Evolutionary conservation across 2,329 filamentous ascomycete genomes (phyloP), one percentile per base, ranked within the genome.

Genomic region (Trichoderma harzianum): DNA sequence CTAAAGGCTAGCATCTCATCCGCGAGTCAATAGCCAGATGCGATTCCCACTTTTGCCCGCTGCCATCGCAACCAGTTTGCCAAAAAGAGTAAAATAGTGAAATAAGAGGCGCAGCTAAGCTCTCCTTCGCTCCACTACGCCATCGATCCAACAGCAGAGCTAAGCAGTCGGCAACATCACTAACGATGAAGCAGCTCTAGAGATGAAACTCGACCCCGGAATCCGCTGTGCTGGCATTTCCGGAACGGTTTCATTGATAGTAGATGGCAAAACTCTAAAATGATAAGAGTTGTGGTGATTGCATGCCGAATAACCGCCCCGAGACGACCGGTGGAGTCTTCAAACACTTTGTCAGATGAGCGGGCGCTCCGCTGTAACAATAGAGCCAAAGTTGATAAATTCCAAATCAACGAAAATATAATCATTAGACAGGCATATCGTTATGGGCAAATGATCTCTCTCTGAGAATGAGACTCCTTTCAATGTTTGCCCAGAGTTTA

Each of bases 1-100:
- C 11, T 24, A 10, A 57, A 57, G 24, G 30, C 12, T 57, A 26
- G 12, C 26, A 28, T 26, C 26, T 28, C 24, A 30, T 5, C 4
- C 24, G 26, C 53, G 53, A 57, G 24, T 60, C 57, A 60, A 21
- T 21, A 32, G 8, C 18, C 10, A 34, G 18, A 60, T 32, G 30
- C 58, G 30, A 63, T 63, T 63, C 60, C 60, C 60, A 63, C 60
- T 47, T 63, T 63, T 63, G 60, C 60, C 60, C 60, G 60, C 60
- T 47, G 60, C 7, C 36, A 63, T 43, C 21, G 3, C 21, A 36
- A 16, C 28, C 12, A 28, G 24, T 21, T 24, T 62, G 34, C 60
- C 60, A n/a, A 63, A 47, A 63, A 43, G 60, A 47, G 36, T 18
- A 63, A 47, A 10, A 36, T 14, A 7, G 21, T 28, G 24, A 43